phyloP scores from a whole-genome alignment of 2,329 filamentous ascomycete genomes.

The Fusarium sp. region DNA sequence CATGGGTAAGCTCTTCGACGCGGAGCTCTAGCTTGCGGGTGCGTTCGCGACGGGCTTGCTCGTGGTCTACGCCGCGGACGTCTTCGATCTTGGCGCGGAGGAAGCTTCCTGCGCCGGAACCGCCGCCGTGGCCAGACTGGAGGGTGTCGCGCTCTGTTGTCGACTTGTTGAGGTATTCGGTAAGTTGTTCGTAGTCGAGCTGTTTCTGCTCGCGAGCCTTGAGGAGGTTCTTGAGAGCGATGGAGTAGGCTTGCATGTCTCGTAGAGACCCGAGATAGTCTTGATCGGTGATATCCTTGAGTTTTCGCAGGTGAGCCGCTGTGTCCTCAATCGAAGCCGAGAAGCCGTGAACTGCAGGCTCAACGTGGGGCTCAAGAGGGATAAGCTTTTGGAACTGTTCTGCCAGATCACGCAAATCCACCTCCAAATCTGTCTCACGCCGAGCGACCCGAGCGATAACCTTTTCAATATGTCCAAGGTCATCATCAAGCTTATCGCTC shows the following conservation, averaged over 20 bases:
- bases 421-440: conserved; percentile 86
- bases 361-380: conserved; percentile 86
- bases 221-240: conserved; percentile 86
- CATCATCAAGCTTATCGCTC: conserved; percentile 93
- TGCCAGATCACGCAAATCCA: conserved; percentile 88
- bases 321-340: conserved; percentile 88
- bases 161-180: conserved; percentile 94
- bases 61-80: conserved; percentile 95
- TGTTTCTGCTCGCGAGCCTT: conserved; percentile 98
- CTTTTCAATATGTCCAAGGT: conserved; percentile 92
- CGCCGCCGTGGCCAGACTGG: conserved; percentile 68
- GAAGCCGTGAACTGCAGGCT: conserved; percentile 85
- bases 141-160: conserved; percentile 87
- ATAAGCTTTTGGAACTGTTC: conserved; percentile 96
- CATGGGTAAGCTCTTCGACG: conserved; percentile 89
- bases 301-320: conserved; percentile 78
- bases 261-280: conserved; percentile 93
- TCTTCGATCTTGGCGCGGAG: conserved; percentile 96
- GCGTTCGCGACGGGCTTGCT: conserved; percentile 87
- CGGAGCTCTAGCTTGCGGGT: conserved; percentile 90
- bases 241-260: conserved; percentile 95
- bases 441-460: conserved; percentile 92
- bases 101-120: conserved; percentile 83
- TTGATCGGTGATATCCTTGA: conserved; percentile 93
- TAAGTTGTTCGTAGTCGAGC: conserved; percentile 94